These are phyloP conservation scores for Amanita rubescens DNA, from an alignment of 768 basidiomycete species.

Conservation along the genomic window DNA sequence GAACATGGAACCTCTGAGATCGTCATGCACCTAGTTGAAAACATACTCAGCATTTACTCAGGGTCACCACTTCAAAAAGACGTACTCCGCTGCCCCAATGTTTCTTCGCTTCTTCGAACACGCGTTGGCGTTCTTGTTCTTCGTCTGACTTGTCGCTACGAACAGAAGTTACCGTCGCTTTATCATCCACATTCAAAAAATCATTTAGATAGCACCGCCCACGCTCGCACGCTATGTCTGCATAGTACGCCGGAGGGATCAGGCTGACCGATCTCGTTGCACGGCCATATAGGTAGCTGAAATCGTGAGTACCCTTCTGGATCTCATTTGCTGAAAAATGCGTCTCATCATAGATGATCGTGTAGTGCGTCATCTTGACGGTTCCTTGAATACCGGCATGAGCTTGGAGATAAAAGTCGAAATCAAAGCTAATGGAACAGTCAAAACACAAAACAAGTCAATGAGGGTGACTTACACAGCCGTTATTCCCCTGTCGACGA, in stretches of 20 bases:
- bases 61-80: neutral
- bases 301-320: conserved; percentile 63
- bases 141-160: conserved; percentile 23
- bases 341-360: conserved; percentile 74
- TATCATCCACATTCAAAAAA: conserved; percentile 48
- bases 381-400: conserved; percentile 69
- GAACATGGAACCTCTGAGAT: conserved; percentile 63
- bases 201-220: conserved; percentile 72
- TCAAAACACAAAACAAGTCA: neutral
- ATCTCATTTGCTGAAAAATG: conserved; percentile 57
- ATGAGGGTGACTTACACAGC: conserved; percentile 35
- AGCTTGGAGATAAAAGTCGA: conserved; percentile 65
- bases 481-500: conserved; percentile 75
- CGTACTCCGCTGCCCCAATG: conserved; percentile 50
- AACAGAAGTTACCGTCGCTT: conserved; percentile 28
- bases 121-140: conserved; percentile 31
- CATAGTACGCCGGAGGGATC: conserved; percentile 74
- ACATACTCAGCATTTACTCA: conserved; percentile 1
- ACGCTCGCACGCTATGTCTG: conserved; percentile 77
- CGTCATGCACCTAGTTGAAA: conserved; percentile 37
- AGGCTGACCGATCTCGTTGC: conserved; percentile 82
- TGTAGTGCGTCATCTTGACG: conserved; percentile 72
- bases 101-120: conserved; percentile 36
- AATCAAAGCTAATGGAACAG: conserved; percentile 44
- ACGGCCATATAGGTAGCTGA: conserved; percentile 71